Evolutionary conservation across 495 filamentous ascomycete species (phyloP), one percentile per base, ranked within the genome.

Genomic region (Xylaria scruposa): DNA sequence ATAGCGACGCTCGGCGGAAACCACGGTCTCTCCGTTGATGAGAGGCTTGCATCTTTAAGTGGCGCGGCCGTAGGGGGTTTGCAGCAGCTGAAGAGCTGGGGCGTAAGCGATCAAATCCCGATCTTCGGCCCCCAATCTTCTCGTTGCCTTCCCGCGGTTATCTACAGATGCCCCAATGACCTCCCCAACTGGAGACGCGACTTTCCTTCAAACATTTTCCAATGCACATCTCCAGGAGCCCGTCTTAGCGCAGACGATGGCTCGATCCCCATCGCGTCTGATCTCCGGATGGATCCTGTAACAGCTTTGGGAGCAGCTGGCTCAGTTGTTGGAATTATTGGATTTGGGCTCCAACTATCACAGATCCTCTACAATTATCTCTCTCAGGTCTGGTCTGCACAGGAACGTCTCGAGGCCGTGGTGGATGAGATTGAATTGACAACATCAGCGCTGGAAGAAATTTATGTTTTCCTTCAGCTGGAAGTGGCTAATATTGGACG

Each of bases 241-340:
- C 1, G 0, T 17, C 19, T 49, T n/a, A n/a, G 17, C 6, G 19
- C 17, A 49, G 7, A 5, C 46, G 46, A 49, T 49, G 46, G 1
- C 46, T 49, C 46, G 46, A 49, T 15, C 19, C 6, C 19, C 3
- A 49, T 49, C 5, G 46, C 46, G 19, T 21, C 19, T 49, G 46
- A 49, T 49, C 38, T 36, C 19, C 59, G 38, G 8, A 62, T 62
- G 59, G 31, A 38, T 62, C 59, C 59, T n/a, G 38, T 62, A n/a
- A 62, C 31, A 10, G 31, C 31, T 24, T 31, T 62, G 15, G 59
- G 59, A 42, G 31, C 59, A n/a, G 59, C 38, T 24, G 59, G 29
- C 31, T 62, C 59, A 21, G 59, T 62, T 31, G 59, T 62, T 19
- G 59, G 29, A 33, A 62, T 59, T 59, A 24, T 24, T 59, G 24